phyloP scores from a whole-genome alignment of 2,329 filamentous ascomycete genomes.

The Fusarium pininemorale region DNA sequence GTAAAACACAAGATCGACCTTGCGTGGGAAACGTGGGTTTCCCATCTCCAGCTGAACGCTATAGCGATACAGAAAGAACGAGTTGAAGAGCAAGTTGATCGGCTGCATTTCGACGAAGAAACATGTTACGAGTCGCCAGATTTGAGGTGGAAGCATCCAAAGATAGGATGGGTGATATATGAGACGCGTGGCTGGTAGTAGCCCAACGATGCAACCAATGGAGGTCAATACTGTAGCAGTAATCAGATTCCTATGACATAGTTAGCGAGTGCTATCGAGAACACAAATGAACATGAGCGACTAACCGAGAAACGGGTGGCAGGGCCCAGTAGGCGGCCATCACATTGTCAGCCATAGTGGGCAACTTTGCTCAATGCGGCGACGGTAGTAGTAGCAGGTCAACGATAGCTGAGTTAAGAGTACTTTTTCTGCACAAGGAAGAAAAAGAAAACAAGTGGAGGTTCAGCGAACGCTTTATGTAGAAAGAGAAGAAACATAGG shows the following conservation, averaged over 20 bases:
- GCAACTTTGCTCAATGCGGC: slow-evolving; percentile 45
- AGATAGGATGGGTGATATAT: slow-evolving; percentile 62
- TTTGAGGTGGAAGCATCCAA: slow-evolving; percentile 59
- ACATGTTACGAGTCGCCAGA: slow-evolving; percentile 54
- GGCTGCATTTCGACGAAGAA: slow-evolving; percentile 53
- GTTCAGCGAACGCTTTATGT: slow-evolving; percentile 24
- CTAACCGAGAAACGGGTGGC: slow-evolving; percentile 56
- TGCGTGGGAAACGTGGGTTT: slow-evolving; percentile 75
- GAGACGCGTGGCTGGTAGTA: slow-evolving; percentile 62
- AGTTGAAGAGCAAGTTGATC: slow-evolving; percentile 72
- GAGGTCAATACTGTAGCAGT: slow-evolving; percentile 70
- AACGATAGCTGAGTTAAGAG: slow-evolving; percentile 27
- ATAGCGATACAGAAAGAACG: slow-evolving; percentile 81
- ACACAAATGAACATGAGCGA: not conserved
- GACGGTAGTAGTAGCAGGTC: slow-evolving; percentile 3
- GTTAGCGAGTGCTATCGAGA: slow-evolving; percentile 31
- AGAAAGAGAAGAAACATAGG: slow-evolving; percentile 34
- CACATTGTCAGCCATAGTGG: slow-evolving; percentile 46
- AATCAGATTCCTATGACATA: slow-evolving; percentile 68
- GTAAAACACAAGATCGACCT: slow-evolving; percentile 85
- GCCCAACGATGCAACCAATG: slow-evolving; percentile 62
- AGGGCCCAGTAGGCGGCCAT: slow-evolving; percentile 51
- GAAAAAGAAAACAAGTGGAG: slow-evolving; percentile 8
- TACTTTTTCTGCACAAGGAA: not conserved
- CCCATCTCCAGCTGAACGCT: slow-evolving; percentile 76